Evolutionary conservation across 352 stramenopile genomes (phyloP), one percentile per base, ranked within the genome.

Genomic region (Pythium sukuiense): DNA sequence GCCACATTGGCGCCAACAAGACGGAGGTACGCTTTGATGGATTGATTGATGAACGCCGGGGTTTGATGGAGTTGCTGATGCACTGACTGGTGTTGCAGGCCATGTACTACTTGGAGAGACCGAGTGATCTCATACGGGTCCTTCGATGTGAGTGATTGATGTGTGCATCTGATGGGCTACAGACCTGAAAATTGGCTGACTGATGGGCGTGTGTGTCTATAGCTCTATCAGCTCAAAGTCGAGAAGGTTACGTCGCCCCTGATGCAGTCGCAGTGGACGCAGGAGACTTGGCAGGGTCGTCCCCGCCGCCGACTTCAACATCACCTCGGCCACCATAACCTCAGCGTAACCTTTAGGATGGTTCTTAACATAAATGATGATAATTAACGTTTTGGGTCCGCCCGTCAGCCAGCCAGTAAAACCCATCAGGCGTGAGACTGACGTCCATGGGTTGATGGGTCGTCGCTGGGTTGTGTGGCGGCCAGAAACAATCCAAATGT

Each of bases 1-100:
- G 83, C 66, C 81, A 92, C 64, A 82, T 92, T 65, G 83, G 83
- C 16, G 60, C 76, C 43, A 90, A 77, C 69, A 92, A 90, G 70
- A 89, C 81, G 3, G 80, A 90, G 74, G 83, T 89, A 61, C 26
- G 73, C 27, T 57, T 24, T 5, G 32, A 11, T 11, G 18, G 20
- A 30, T 11, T 20, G 33, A 54, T 46, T 39, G 48, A 46, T 29
- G 41, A 48, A 54, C 26, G 45, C 3, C 5, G 32, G 18, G 13
- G 12, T 35, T 43, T 13, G 26, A 43, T 39, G 30, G 26, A 20
- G 16, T 39, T 30, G 45, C 20, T 35, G 35, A 59, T 27, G 16
- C 1, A 43, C 11, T 43, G 32, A 30, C 27, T 60, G 26, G 35
- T 27, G 56, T 50, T 16, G 20, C 63, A 90, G 81, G 83, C 83